Base-by-base conservation (phyloP, 2,329 filamentous ascomycete species). In the Rhinocladiella mackenziei region DNA sequence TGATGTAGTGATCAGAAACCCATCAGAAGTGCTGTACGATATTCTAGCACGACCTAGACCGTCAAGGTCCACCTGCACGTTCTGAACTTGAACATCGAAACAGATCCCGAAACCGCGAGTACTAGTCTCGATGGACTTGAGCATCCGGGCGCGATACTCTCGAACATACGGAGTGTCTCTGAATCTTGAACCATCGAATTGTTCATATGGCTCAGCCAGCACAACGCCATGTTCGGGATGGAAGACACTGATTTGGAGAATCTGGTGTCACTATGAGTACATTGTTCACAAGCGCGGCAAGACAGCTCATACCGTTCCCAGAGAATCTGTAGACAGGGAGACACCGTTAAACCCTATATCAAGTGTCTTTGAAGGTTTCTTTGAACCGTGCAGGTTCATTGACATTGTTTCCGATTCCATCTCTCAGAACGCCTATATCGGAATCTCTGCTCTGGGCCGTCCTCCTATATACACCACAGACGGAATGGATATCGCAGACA, bases 291-390 rank as follows among this genome's bases (percentile, higher is more conserved):
- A 5, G n/a, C n/a, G n/a, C n/a, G 23, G 7, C 22, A 6, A 31
- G 7, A 4, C 5, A 9, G 22, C 17, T 10, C 18, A 28, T 48
- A 48, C 45, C 34, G 45, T 48, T n/a, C 45, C 45, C 1, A 11
- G 23, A 23, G 30, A 18, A 17, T 48, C 45, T 13, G 45, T 43
- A 25, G 45, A 48, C 4, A 48, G 25, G 7, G 45, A 48, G 17
- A 48, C 34, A n/a, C 45, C 45, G 17, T 39, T 41, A 25, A 43
- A 48, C 4, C 45, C 45, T 32, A 48, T 48, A 28, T 48, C 45
- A 25, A 48, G 26, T 13, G 45, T 48, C 34, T 48, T 48, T 13
- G 22, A 36, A 2, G 14, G 31, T 14, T 17, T 43, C 15, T 18
- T 14, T 6, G 13, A 26, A 25, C 18, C 22, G 5, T 10, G 8